Evolutionary conservation across 345 rosid genomes (phyloP).

Genomic region (Eucalyptus polyanthemos): DNA sequence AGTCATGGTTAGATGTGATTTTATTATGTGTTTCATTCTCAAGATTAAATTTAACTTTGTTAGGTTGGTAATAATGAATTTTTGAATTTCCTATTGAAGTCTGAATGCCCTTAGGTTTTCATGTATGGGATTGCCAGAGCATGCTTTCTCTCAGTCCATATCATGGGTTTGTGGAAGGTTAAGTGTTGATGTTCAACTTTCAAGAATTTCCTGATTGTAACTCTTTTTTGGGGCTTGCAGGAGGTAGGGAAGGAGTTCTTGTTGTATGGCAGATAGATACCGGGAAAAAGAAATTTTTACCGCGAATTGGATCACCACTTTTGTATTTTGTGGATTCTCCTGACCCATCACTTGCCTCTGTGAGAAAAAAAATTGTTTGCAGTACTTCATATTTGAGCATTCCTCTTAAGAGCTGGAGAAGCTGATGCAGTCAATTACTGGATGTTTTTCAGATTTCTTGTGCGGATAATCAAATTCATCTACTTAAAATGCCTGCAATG

Average conservation of each 20-base stretch:
- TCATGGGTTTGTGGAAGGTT: not conserved
- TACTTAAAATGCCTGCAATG: conserved; percentile 86
- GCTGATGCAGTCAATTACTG: not conserved
- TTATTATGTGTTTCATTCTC: not conserved
- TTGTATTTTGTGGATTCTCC: conserved; percentile 58
- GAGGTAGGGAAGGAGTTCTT: conserved; percentile 97
- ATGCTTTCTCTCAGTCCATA: not conserved
- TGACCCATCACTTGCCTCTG: conserved; percentile 81
- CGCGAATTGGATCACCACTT: conserved; percentile 91
- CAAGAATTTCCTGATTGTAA: not conserved
- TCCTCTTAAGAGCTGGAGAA: not conserved
- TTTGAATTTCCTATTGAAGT: not conserved
- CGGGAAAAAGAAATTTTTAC: conserved; percentile 90
- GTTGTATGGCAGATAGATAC: conserved; percentile 98
- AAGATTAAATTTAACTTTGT: not conserved
- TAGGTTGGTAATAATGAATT: not conserved
- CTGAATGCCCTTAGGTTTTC: not conserved
- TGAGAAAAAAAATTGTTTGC: conserved; percentile 14
- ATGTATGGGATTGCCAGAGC: not conserved
- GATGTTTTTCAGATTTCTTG: conserved; percentile 62
- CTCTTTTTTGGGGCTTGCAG: conserved; percentile 18
- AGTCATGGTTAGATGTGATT: not conserved
- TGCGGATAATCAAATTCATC: conserved; percentile 95
- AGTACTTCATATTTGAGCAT: not conserved
- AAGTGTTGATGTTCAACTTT: not conserved